A percentile compares a stretch with the other conserved stretches of the same genome.
phyloP scores from a whole-genome alignment of 169 alveolate species.

The Perkinsus olseni region DNA sequence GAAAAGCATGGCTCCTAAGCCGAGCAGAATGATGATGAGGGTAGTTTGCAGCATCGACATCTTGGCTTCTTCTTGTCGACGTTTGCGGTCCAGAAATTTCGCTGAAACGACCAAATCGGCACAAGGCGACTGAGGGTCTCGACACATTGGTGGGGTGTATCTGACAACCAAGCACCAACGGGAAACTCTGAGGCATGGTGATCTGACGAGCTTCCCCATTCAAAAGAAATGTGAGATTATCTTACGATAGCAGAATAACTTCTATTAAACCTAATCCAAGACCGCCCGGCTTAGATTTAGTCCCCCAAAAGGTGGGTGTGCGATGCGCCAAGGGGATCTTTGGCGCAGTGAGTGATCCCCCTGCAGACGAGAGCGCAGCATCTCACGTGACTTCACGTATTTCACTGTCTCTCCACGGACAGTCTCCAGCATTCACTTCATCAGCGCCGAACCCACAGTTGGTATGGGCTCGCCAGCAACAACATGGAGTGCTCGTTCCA shows the following conservation, averaged over 20 bases:
- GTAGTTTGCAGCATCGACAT: slow-evolving; percentile 40
- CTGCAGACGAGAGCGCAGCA: neutral
- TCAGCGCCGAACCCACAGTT: neutral
- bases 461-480: neutral
- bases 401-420: slow-evolving; percentile 34
- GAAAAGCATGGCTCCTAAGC: slow-evolving; percentile 56
- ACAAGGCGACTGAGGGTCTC: neutral
- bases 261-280: too few relatives aligned
- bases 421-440: slow-evolving; percentile 4
- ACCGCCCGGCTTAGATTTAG: too few relatives aligned
- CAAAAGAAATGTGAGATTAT: too few relatives aligned
- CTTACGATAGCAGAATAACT: too few relatives aligned
- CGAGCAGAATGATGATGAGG: slow-evolving; percentile 58
- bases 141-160: neutral
- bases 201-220: too few relatives aligned
- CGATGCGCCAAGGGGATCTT: too few relatives aligned
- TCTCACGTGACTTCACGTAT: slow-evolving; percentile 21
- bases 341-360: too few relatives aligned
- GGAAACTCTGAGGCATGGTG: too few relatives aligned
- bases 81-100: slow-evolving; percentile 1
- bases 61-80: slow-evolving; percentile 35
- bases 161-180: neutral
- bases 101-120: neutral
- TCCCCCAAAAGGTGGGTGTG: too few relatives aligned
- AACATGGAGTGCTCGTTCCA: neutral